These are phyloP conservation scores for Lolium multiflorum DNA, from an alignment of 176 grass and related monocot species.

Conservation along the genomic window DNA sequence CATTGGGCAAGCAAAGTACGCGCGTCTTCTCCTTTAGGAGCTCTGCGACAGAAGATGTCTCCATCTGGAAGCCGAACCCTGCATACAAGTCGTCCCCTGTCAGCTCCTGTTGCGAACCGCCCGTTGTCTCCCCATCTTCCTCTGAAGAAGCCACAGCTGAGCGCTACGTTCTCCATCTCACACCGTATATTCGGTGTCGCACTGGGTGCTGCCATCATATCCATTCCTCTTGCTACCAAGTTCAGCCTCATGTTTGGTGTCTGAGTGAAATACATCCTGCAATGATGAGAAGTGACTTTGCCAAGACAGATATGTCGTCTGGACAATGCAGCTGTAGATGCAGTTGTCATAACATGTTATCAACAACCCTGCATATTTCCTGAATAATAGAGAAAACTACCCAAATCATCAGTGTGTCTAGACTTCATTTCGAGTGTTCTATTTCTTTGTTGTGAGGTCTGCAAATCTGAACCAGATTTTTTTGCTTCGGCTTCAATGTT, in stretches of 20 bases:
- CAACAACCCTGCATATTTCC: neutral
- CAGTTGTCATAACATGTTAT: neutral
- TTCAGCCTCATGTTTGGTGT: constrained; percentile 65
- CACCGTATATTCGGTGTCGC: constrained; percentile 75
- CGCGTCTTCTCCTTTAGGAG: constrained; percentile 35
- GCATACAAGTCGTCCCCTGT: constrained; percentile 50
- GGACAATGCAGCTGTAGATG: neutral
- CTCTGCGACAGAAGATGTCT: constrained; percentile 29
- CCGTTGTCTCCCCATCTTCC: constrained; percentile 84
- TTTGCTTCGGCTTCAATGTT: neutral
- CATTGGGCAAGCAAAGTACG: constrained; percentile 40
- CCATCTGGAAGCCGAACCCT: constrained; percentile 40
- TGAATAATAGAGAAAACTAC: neutral
- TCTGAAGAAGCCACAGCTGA: constrained; percentile 83
- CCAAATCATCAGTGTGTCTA: neutral
- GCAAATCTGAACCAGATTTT: neutral
- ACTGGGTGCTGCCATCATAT: constrained; percentile 61
- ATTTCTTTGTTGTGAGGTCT: neutral
- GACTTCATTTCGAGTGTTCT: neutral
- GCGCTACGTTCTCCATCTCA: constrained; percentile 74
- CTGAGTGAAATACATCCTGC: constrained; percentile 38
- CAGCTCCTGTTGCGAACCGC: constrained; percentile 60
- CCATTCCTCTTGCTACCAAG: constrained; percentile 65
- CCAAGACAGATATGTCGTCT: neutral
- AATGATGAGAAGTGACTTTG: neutral